Evolutionary conservation across 768 basidiomycete species (phyloP).

Genomic region (Cystofilobasidium bisporidii): DNA sequence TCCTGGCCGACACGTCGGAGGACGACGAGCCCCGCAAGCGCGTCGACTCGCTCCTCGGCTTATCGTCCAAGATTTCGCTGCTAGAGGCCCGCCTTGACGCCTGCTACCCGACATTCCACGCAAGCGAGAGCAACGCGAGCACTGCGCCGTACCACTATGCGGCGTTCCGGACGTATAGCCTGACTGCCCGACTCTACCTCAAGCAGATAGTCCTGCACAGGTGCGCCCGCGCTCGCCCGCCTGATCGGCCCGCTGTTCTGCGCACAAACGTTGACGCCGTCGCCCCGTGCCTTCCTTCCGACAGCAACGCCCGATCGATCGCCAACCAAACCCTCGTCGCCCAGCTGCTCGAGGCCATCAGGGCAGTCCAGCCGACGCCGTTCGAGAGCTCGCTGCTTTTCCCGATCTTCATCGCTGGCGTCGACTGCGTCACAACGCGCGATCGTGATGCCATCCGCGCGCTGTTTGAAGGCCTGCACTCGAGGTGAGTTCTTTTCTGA

Average conservation of each 20-base stretch:
- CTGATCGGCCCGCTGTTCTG: too few species aligned
- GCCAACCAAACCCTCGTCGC: conserved; percentile 19
- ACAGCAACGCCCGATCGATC: conserved; percentile 19
- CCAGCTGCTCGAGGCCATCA: conserved; percentile 20
- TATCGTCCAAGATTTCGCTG: conserved; percentile 7
- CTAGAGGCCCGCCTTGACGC: conserved; percentile 24
- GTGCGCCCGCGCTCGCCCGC: neutral
- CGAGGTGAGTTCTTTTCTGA: neutral
- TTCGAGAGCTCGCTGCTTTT: conserved; percentile 24
- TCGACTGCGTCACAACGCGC: neutral
- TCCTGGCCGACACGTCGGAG: neutral
- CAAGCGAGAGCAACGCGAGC: neutral
- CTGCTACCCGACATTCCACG: conserved; percentile 15
- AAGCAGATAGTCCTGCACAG: conserved; percentile 18
- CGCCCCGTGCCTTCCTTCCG: neutral
- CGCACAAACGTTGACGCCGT: neutral
- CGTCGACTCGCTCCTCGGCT: conserved; percentile 19
- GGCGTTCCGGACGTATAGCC: conserved; percentile 18
- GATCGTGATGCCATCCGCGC: neutral
- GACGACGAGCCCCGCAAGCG: conserved; percentile 15
- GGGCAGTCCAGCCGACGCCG: conserved; percentile 13
- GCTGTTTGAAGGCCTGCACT: neutral
- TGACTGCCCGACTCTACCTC: conserved; percentile 23
- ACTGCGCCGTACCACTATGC: conserved; percentile 24
- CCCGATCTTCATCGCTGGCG: conserved; percentile 25